These are phyloP conservation scores for Trichoderma breve DNA, from an alignment of 2,329 filamentous ascomycete genomes.

Conservation along the genomic window DNA sequence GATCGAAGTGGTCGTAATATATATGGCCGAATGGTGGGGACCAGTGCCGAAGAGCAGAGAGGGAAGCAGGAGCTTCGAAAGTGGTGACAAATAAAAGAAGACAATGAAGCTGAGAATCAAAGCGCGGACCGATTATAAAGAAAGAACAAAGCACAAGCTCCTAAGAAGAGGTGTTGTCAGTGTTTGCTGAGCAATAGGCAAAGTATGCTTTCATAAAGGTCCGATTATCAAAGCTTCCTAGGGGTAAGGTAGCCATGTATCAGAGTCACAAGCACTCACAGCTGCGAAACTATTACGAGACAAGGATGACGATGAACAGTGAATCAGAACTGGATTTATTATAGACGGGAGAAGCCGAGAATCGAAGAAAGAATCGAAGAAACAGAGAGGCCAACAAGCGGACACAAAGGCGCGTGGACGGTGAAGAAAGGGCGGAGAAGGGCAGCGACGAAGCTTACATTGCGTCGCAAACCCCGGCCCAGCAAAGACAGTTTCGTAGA, in stretches of 20 bases:
- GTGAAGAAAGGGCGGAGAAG: neutral
- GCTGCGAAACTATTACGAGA: neutral
- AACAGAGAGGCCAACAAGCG: neutral
- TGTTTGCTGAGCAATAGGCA: neutral
- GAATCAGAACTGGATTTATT: slow-evolving; percentile 2
- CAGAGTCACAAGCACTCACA: slow-evolving; percentile 2
- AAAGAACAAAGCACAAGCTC: neutral
- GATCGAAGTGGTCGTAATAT: neutral
- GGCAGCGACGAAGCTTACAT: slow-evolving; percentile 19
- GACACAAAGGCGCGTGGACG: neutral
- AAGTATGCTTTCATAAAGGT: neutral
- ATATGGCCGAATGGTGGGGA: neutral
- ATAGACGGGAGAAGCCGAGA: neutral
- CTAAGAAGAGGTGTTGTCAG: neutral
- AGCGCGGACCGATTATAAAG: neutral
- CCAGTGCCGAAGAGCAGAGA: neutral
- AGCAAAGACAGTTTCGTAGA: neutral
- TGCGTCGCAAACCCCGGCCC: slow-evolving; percentile 20
- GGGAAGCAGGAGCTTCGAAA: neutral
- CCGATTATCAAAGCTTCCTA: neutral
- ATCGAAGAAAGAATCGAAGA: neutral
- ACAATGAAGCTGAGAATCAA: neutral
- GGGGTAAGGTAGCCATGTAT: neutral
- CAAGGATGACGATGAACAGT: neutral
- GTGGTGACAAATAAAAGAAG: neutral